Evolutionary conservation across 495 filamentous ascomycete genomes (phyloP).

Genomic region (Talaromyces ruber): DNA sequence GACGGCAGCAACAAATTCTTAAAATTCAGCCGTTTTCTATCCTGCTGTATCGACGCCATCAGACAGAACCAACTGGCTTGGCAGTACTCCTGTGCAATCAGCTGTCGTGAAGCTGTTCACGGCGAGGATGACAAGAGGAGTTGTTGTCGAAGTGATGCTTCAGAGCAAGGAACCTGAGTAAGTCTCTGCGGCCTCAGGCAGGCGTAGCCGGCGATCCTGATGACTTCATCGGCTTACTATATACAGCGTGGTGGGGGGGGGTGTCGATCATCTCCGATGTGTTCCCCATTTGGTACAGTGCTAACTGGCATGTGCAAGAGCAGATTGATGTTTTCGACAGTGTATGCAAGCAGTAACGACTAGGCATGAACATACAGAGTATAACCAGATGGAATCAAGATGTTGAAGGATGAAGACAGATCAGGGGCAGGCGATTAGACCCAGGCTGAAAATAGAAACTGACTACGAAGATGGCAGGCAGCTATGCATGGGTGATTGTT

Average conservation of each 20-base stretch:
- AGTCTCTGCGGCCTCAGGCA: background rate
- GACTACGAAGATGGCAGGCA: too few relatives aligned
- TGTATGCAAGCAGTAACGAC: too few relatives aligned
- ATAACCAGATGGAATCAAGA: too few relatives aligned
- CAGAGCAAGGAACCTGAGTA: background rate
- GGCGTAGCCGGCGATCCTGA: background rate
- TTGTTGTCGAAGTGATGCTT: background rate
- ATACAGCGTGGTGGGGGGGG: background rate
- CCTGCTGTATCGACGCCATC: background rate
- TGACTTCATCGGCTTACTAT: conserved; percentile 3
- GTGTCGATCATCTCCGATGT: background rate
- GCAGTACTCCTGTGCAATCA: background rate
- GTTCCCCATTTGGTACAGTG: background rate
- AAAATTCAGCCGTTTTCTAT: background rate
- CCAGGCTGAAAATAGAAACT: too few relatives aligned
- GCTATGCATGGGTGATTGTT: background rate
- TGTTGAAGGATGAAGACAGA: too few relatives aligned
- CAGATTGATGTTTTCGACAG: too few relatives aligned
- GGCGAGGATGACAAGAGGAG: background rate
- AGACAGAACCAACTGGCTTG: background rate
- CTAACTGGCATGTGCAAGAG: too few relatives aligned
- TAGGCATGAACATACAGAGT: too few relatives aligned
- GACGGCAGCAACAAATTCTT: background rate
- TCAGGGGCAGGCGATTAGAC: too few relatives aligned
- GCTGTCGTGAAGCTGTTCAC: background rate